Evolutionary conservation across 768 basidiomycete genomes (phyloP).

Genomic region (Leccinellum luteum): DNA sequence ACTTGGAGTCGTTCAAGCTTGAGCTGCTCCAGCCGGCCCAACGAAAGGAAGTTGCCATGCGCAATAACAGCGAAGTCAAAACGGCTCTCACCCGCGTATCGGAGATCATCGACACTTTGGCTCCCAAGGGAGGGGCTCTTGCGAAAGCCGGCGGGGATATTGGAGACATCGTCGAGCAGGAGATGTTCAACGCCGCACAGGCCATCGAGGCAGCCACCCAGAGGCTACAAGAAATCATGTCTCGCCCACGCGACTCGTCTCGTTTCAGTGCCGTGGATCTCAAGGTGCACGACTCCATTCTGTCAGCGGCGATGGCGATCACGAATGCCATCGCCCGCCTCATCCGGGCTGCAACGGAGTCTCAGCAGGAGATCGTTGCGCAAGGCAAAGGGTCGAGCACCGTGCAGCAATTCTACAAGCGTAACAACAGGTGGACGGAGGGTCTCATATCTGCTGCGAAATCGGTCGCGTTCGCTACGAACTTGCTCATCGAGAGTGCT

Average conservation of each 20-base stretch:
- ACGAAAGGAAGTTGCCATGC: conserved; percentile 83
- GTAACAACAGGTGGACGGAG: conserved; percentile 99
- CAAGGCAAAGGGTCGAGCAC: conserved; percentile 93
- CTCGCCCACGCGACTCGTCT: conserved; percentile 82
- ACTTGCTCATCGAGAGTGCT: conserved; percentile 92
- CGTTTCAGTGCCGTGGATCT: conserved; percentile 89
- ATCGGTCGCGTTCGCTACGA: conserved; percentile 95
- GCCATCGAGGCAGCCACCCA: conserved; percentile 93
- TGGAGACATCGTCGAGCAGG: conserved; percentile 93
- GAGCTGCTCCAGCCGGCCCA: conserved; percentile 71
- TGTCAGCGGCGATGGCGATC: conserved; percentile 91
- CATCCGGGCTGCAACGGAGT: conserved; percentile 95
- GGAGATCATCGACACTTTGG: conserved; percentile 79
- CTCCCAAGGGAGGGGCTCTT: conserved; percentile 73
- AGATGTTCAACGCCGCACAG: conserved; percentile 90
- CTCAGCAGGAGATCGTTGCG: conserved; percentile 96
- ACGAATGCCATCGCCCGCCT: conserved; percentile 92
- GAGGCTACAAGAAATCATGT: conserved; percentile 87
- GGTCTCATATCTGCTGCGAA: conserved; percentile 98
- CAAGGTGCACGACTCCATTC: conserved; percentile 97
- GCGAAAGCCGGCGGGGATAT: conserved; percentile 87
- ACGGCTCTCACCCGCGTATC: conserved; percentile 80
- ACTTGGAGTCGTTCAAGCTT: conserved; percentile 93
- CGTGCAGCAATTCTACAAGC: conserved; percentile 97
- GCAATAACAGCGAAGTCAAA: conserved; percentile 87